Base-by-base conservation (phyloP, 495 filamentous ascomycete species). In the Corynascus novoguineensis region DNA sequence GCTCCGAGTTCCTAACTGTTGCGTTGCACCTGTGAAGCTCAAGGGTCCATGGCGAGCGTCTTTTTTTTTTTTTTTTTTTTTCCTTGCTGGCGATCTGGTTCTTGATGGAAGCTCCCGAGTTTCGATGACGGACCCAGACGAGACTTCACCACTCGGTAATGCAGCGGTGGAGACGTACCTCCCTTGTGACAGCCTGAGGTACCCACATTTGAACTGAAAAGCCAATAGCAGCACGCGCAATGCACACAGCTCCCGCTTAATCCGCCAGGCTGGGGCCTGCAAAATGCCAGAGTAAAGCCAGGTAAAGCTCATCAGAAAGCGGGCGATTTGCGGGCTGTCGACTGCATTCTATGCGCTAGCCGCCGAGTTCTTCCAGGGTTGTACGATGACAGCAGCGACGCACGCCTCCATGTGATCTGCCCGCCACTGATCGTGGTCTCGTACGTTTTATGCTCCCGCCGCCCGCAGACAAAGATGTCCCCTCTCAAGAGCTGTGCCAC, bases 401-500 rank as follows among this genome's bases (percentile, higher is more conserved):
- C n/a, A n/a, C n/a, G n/a, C n/a, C n/a, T n/a, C 55, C 55, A 25
- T 34, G 46, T 35, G 38, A 49, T 48, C 22, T 17, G 11, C 6
- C 32, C 32, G 21, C 15, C 27, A 14, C 19, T 17, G 1, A 24
- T 19, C 12, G 1, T 22, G 14, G 4, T 14, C n/a, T n/a, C n/a
- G n/a, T n/a, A n/a, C n/a, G 27, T 17, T 28, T n/a, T 32, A n/a
- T 25, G 27, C 37, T 42, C 40, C 14, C 40, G 3, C 31, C 12
- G 2, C 12, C 48, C 40, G 35, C 34, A 41, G 31, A 24, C n/a
- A 0, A 10, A 14, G 15, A 58, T 53, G 56, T 9, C 24, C 15
- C 41, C 21, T 32, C 10, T n/a, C 48, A 38, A 12, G 22, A 12
- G 41, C 56, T 58, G 56, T 46, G 48, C 56, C 48, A 40, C 56